Evolutionary conservation across 2,329 filamentous ascomycete genomes (phyloP), one percentile per base, ranked within the genome.

Genomic region (Xylariaceae sp.): DNA sequence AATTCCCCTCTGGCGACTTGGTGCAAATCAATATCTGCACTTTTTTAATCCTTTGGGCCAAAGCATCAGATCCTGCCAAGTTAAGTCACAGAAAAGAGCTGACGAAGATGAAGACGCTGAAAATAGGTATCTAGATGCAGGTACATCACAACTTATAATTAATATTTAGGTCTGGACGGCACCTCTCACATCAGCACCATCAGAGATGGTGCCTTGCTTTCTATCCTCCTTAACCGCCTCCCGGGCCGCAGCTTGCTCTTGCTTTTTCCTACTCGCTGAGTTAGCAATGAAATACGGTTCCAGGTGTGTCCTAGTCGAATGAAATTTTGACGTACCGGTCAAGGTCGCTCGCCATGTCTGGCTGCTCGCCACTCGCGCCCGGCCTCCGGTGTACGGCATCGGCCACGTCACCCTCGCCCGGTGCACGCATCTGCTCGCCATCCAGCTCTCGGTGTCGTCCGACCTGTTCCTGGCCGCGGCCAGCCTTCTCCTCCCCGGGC

Each of bases 291-390:
- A 12, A 7, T 11, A 8, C 29, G 38, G 3, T 3, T 30, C 29
- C n/a, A n/a, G n/a, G n/a, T n/a, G n/a, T n/a, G n/a, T n/a, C n/a
- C n/a, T n/a, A n/a, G n/a, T n/a, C n/a, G n/a, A n/a, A n/a, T n/a
- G n/a, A n/a, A n/a, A n/a, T n/a, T n/a, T n/a, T n/a, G n/a, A 48
- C 59, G 4, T 47, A 62, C 59, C 60, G 50, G 15, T 61, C 59
- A 30, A 62, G 45, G 35, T 59, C 56, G n/a, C 51, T 47, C 11
- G 51, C 54, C 13, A 62, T 36, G 45, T 62, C 59, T n/a, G 55
- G 57, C 47, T 61, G 47, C 3, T 41, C 35, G 6, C 59, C 56
- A 9, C 35, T 44, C 3, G 57, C 60, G 1, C 60, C 59, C 1
- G 56, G 42, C 41, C 59, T 61, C 2, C 44, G 35, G 17, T 48